A percentile compares a stretch with the other conserved stretches of the same genome.
Conservation (phyloP, 768 basidiomycete genomes). For the Porpolomopsis calyptriformis region DNA sequence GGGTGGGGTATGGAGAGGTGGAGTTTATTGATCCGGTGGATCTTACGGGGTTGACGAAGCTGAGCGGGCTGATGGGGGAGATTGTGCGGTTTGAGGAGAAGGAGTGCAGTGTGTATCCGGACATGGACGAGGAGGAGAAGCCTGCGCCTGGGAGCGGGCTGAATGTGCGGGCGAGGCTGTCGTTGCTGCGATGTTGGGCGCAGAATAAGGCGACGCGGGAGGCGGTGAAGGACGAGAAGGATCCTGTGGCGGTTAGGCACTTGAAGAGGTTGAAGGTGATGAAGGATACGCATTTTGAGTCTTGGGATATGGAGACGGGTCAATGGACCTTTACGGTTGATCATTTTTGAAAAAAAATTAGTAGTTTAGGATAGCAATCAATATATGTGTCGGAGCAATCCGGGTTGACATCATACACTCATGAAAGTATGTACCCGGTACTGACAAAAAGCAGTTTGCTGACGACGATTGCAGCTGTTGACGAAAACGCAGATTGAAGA, state of each 20-base stretch:
- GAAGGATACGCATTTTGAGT: conserved; percentile 76
- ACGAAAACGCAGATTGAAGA: conserved; percentile 39
- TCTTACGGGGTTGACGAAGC: conserved; percentile 70
- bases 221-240: conserved; percentile 71
- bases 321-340: conserved; percentile 92
- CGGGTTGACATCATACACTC: too few species aligned
- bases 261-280: conserved; percentile 75
- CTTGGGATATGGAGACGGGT: conserved; percentile 70
- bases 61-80: conserved; percentile 77
- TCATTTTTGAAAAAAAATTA: conserved; percentile 59
- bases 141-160: conserved; percentile 76
- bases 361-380: too few species aligned
- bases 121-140: conserved; percentile 76
- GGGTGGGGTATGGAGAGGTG: conserved; percentile 88
- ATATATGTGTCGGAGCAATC: too few species aligned
- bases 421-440: not conserved
- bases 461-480: conserved; percentile 18
- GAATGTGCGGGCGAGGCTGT: conserved; percentile 76
- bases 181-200: conserved; percentile 75
- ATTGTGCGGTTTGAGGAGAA: conserved; percentile 83
- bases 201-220: conserved; percentile 86
- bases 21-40: conserved; percentile 73
- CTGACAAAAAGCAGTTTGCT: not conserved
- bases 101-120: conserved; percentile 91
- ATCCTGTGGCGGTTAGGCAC: conserved; percentile 60